A percentile compares a stretch with the other conserved stretches of the same genome.
Conservation (phyloP, 129 eudicot genomes). For the Flaveria bidentis region DNA sequence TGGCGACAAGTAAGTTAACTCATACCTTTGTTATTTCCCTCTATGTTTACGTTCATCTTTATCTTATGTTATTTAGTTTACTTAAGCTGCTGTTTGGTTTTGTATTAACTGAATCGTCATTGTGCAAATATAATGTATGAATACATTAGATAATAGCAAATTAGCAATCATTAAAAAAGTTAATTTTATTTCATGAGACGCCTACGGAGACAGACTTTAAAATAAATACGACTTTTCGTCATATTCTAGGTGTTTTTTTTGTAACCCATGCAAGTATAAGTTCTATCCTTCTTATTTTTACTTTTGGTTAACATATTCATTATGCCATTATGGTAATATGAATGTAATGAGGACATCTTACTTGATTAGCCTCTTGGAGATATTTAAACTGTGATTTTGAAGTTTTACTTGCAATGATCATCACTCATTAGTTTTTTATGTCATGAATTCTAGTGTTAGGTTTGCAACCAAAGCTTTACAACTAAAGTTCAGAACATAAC, state of each 20-base stretch:
- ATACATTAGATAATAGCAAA: not conserved
- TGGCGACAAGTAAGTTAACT: slow-evolving; percentile 39
- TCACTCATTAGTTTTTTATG: not conserved
- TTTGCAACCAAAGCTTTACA: not conserved
- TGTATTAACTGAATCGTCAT: not conserved
- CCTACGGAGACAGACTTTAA: too few species aligned
- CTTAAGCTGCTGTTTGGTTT: not conserved
- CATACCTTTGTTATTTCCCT: too few species aligned
- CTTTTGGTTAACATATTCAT: not conserved
- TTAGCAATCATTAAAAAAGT: not conserved
- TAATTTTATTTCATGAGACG: not conserved
- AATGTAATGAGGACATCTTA: not conserved
- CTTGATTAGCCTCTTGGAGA: too few species aligned
- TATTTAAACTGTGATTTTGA: too few species aligned
- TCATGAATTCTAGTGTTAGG: not conserved
- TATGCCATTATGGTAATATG: not conserved
- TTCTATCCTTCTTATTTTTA: not conserved
- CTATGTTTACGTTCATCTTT: not conserved
- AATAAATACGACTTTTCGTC: too few species aligned
- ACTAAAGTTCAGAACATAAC: not conserved
- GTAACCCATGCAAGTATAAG: not conserved
- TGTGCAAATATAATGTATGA: not conserved
- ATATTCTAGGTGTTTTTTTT: not conserved
- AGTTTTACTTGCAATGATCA: not conserved
- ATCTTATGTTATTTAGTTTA: not conserved